A percentile compares a stretch with the other conserved stretches of the same genome.
Evolutionary conservation across 495 filamentous ascomycete genomes (phyloP).

Genomic region (Penicillium subrubescens): DNA sequence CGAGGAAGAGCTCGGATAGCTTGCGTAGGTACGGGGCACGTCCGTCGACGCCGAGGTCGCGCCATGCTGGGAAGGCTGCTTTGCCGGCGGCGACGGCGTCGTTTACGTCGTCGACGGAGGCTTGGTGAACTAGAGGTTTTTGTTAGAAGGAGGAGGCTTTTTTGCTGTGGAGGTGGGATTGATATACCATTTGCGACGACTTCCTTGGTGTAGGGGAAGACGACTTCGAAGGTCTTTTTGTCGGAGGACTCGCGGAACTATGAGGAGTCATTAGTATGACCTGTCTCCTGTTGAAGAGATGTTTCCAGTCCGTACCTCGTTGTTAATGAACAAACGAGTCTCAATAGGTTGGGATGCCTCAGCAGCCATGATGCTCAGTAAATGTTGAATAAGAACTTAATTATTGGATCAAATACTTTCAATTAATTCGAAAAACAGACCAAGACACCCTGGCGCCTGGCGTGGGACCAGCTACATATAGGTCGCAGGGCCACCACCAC

Average conservation of each 20-base stretch:
- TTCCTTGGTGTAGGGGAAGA: conserved; percentile 48
- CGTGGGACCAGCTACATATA: neutral
- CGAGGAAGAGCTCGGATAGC: conserved; percentile 53
- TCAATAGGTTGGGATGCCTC: conserved; percentile 25
- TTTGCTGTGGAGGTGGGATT: neutral
- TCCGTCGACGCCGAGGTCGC: conserved; percentile 44
- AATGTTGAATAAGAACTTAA: neutral
- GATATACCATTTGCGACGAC: conserved; percentile 40
- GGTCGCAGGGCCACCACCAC: no score
- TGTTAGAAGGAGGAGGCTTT: conserved; percentile 8
- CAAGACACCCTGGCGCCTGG: neutral
- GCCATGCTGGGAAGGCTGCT: conserved; percentile 63
- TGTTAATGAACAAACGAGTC: conserved; percentile 52
- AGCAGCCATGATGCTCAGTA: conserved; percentile 15
- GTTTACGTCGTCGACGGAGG: conserved; percentile 57
- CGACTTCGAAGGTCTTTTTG: conserved; percentile 45
- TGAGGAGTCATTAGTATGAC: neutral
- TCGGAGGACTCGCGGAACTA: conserved; percentile 50
- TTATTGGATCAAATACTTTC: neutral
- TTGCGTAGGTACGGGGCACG: conserved; percentile 54
- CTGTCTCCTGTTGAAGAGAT: neutral
- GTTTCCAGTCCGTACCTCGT: conserved; percentile 34
- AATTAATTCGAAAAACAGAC: neutral
- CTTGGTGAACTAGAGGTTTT: conserved; percentile 41
- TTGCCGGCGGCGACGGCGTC: conserved; percentile 60